Percentiles rank a stretch among this genome's conserved stretches.
phyloP scores from a whole-genome alignment of 1,284 basidiomycete genomes.

The Somion occarium region DNA sequence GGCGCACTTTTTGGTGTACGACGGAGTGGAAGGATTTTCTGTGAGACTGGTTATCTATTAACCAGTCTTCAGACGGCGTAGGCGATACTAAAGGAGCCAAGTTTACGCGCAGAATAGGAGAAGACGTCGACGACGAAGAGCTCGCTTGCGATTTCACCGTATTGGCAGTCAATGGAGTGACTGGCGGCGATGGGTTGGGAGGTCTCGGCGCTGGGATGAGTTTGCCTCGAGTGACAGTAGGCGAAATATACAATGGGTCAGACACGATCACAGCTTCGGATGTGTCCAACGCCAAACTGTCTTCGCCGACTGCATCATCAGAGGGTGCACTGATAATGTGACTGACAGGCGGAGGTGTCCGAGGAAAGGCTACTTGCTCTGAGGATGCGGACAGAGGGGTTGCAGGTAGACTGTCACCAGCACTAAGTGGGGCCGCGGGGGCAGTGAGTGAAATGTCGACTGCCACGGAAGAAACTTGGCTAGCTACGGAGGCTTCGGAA shows the following conservation, averaged over 20 bases:
- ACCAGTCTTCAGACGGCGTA: slow-evolving; percentile 11
- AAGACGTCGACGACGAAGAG: neutral
- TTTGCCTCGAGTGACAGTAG: slow-evolving; percentile 15
- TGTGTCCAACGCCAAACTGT: slow-evolving; percentile 14
- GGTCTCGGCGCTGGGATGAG: slow-evolving; percentile 11
- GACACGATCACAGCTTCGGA: slow-evolving; percentile 18
- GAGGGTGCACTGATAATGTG: slow-evolving; percentile 1
- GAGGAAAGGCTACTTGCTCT: neutral
- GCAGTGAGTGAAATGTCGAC: slow-evolving; percentile 4
- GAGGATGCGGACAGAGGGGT: neutral
- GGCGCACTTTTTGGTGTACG: slow-evolving; percentile 26
- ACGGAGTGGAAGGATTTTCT: slow-evolving; percentile 25
- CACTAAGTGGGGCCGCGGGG: slow-evolving; percentile 1
- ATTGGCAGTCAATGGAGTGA: neutral
- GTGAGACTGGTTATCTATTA: slow-evolving; percentile 18
- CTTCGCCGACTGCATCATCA: neutral
- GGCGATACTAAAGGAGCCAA: slow-evolving; percentile 1
- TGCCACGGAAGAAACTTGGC: slow-evolving; percentile 1
- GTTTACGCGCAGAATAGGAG: slow-evolving; percentile 10
- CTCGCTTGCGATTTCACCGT: slow-evolving; percentile 1
- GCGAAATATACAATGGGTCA: slow-evolving; percentile 17
- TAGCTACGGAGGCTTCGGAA: neutral
- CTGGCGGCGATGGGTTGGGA: slow-evolving; percentile 6
- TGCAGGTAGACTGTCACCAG: slow-evolving; percentile 5
- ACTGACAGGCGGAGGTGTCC: too few relatives aligned